Base-by-base conservation (phyloP, 164 flowering plant species). In the Liriodendron chinense region DNA sequence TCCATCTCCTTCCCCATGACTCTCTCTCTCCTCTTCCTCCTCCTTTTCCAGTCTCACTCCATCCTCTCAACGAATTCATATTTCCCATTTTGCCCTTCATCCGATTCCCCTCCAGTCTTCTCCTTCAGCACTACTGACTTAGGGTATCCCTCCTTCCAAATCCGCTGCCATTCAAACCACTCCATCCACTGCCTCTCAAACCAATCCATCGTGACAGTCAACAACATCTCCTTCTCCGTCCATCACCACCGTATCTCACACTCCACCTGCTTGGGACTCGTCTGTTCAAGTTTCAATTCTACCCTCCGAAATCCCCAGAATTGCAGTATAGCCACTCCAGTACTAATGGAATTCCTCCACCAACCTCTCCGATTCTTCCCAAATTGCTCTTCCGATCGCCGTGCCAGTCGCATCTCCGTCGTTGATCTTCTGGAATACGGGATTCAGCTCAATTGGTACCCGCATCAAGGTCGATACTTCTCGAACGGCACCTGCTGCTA, bases 401-500 rank as follows among this genome's bases (percentile, higher is more conserved):
- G 57, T 22, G 16, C 16, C 7, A 66, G 24, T 71, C 8, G 6
- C 23, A 25, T 49, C 10, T 43, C 34, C 25, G n/a, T 67, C 13
- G 6, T 43, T 43, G 7, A 34, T 13, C 75, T 84, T 3, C 64
- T 90, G 16, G 78, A 72, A 18, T 6, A 68, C 1, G 97, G 61
- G 16, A 71, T 92, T 34, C 78, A 84, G 65, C 80, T 93, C 3
- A 89, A 86, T 28, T 92, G 88, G 87, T 86, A 85, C 64, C 85
- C 80, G 73, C 67, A 73, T 10, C 78, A 78, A 22, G 91, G 89
- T 23, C 14, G 82, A 0, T 92, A 86, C 78, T 89, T 88, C 74
- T 23, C 80, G 0, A 82, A 82, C 26, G 94, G 98, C 0, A 72
- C 78, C 53, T 94, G 98, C 61, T 96, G 96, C 23, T 91, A 82